Conservation (phyloP, 2,329 filamentous ascomycete genomes). For the Ophiostoma ulmi region DNA sequence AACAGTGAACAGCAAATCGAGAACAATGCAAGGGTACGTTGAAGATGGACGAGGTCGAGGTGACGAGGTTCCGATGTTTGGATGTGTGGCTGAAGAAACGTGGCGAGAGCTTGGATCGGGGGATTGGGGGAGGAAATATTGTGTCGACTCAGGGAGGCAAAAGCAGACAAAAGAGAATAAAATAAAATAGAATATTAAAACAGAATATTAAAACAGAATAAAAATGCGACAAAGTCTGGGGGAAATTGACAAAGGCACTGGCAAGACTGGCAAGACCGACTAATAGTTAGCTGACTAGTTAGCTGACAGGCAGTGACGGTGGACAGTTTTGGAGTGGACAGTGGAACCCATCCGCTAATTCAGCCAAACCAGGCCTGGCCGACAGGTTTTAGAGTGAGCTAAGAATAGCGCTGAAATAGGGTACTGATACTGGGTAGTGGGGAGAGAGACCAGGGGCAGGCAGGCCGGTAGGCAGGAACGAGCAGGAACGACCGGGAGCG, state of each 20-base stretch:
- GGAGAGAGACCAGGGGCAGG: not conserved
- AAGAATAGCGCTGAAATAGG: not conserved
- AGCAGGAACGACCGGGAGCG: not conserved
- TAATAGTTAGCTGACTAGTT: not conserved
- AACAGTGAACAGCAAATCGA: not conserved
- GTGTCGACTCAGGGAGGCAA: not conserved
- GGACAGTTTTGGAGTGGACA: not conserved
- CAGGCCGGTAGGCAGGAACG: not conserved
- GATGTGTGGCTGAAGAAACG: slow-evolving; percentile 35
- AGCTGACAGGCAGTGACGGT: not conserved
- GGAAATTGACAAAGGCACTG: not conserved
- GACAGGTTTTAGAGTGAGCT: slow-evolving; percentile 8
- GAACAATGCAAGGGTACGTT: not conserved
- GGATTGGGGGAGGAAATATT: not conserved
- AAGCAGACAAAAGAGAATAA: not conserved
- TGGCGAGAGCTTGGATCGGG: slow-evolving; percentile 27
- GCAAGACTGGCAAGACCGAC: not conserved
- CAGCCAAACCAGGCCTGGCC: not conserved
- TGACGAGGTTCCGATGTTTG: slow-evolving; percentile 9
- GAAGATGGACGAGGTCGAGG: not conserved
- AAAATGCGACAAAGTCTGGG: slow-evolving; percentile 7
- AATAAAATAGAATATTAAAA: not conserved
- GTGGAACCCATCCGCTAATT: not conserved
- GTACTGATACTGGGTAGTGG: slow-evolving; percentile 6
- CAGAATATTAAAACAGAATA: not conserved